Evolutionary conservation across 2,329 filamentous ascomycete species (phyloP), one percentile per base, ranked within the genome.

Genomic region (Diatrype stigma): DNA sequence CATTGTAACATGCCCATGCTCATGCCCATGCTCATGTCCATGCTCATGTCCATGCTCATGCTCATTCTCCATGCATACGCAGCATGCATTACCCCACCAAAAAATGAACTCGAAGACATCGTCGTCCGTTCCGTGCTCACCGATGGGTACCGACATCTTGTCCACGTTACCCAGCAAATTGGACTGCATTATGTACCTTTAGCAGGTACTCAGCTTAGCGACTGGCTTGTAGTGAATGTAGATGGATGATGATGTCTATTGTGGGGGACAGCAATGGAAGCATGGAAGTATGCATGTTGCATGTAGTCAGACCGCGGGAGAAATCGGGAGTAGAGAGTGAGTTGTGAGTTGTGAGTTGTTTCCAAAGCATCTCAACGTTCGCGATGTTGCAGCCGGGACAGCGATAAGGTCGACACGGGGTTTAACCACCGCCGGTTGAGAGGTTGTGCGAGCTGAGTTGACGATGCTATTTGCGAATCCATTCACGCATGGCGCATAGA

Each of bases 61-160:
- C n/a, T 30, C 10, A 30, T 30, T 30, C 30, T 40, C 35, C 34
- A 50, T 35, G 21, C 42, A 46, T 50, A 38, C 37, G 23, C 40
- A 44, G 21, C 47, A 49, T 45, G 47, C 44, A 50, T 50, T 40
- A 50, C 46, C 21, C 40, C 40, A 44, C 44, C 44, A 30, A 30
- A 8, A 42, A 40, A 46, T 48, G 17, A 49, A 30, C 23, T 53
- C 44, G 54, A 52, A 51, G 48, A 42, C 49, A 56, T 53, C n/a
- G 49, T 51, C 53, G 49, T 57, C n/a, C 52, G 48, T 57, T 51
- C 50, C 51, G 52, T 56, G 47, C 55, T 62, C 59, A 61, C 60
- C 59, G 60, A 62, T 61, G 60, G 59, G 55, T 59, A 50, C 56
- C 56, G 55, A 51, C 59, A 56, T 57, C 30, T 42, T 44, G 52